Conservation (phyloP, 2,329 filamentous ascomycete genomes). For the Verticillium tricorpus region DNA sequence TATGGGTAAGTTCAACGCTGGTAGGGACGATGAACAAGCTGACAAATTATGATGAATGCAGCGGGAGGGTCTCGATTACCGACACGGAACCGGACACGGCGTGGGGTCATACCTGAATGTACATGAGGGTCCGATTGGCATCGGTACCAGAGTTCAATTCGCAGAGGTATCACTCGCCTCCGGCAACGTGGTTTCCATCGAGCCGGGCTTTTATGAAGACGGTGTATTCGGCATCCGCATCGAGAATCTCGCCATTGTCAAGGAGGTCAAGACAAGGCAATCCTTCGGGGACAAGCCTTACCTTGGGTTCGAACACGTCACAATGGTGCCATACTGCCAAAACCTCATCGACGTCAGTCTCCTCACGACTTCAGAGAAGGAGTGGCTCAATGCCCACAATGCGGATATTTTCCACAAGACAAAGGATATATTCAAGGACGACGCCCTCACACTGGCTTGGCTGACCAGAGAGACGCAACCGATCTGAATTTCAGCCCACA, state of each 20-base stretch:
- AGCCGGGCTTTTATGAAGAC: conserved; percentile 97
- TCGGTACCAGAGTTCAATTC: conserved; percentile 87
- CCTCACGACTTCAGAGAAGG: conserved; percentile 68
- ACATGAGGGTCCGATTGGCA: conserved; percentile 94
- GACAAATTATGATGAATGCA: conserved; percentile 19
- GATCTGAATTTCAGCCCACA: conserved; percentile 25
- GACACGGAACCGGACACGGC: conserved; percentile 93
- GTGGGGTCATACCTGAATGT: conserved; percentile 95
- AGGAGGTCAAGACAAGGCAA: conserved; percentile 80
- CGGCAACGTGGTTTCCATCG: conserved; percentile 95
- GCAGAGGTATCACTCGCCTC: conserved; percentile 82
- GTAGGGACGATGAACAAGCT: conserved; percentile 10
- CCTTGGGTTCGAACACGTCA: conserved; percentile 93
- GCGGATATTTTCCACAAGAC: conserved; percentile 79
- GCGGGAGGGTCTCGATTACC: conserved; percentile 82
- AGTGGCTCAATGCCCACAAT: conserved; percentile 87
- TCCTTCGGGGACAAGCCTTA: conserved; percentile 92
- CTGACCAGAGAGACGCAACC: conserved; percentile 80
- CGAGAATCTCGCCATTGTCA: conserved; percentile 91
- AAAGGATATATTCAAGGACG: conserved; percentile 67
- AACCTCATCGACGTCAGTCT: conserved; percentile 76
- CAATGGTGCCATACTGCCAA: conserved; percentile 90
- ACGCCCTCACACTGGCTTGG: conserved; percentile 71
- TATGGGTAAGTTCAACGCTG: conserved; percentile 63
- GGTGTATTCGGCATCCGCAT: conserved; percentile 92